These are phyloP conservation scores for Claviceps capensis DNA, from an alignment of 2,329 filamentous ascomycete genomes.

Conservation along the genomic window DNA sequence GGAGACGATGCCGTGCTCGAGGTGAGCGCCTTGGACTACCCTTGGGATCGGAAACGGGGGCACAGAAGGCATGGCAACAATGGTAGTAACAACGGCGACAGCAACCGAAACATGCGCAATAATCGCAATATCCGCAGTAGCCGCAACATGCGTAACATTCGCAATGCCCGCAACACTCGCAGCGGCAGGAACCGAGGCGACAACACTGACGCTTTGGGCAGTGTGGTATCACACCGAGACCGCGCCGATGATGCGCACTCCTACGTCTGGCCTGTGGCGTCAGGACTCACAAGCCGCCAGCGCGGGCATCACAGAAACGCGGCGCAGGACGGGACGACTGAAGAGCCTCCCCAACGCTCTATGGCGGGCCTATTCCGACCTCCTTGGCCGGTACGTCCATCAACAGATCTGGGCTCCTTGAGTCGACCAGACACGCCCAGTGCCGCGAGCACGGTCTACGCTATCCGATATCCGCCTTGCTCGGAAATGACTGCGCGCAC, in stretches of 20 bases:
- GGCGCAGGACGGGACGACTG: slow-evolving; percentile 9
- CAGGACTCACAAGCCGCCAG: slow-evolving; percentile 14
- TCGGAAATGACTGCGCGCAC: slow-evolving; percentile 37
- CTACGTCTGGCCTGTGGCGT: slow-evolving; percentile 17
- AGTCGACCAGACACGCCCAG: slow-evolving; percentile 50
- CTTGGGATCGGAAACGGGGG: slow-evolving; percentile 30
- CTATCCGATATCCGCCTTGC: slow-evolving; percentile 45
- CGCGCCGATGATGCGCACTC: slow-evolving; percentile 1
- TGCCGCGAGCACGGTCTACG: slow-evolving; percentile 50
- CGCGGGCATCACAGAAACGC: slow-evolving; percentile 10
- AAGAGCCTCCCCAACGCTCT: slow-evolving; percentile 14
- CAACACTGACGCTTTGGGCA: background rate
- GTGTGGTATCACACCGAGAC: background rate
- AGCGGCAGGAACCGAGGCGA: background rate
- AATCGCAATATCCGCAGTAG: slow-evolving; percentile 16
- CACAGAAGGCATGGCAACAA: slow-evolving; percentile 22
- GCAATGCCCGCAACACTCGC: background rate
- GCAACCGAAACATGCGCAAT: slow-evolving; percentile 10
- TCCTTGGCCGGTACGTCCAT: slow-evolving; percentile 43
- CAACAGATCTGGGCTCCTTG: slow-evolving; percentile 39
- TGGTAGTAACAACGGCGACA: slow-evolving; percentile 10
- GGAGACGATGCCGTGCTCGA: slow-evolving; percentile 91
- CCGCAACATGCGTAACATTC: slow-evolving; percentile 11
- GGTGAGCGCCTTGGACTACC: slow-evolving; percentile 35
- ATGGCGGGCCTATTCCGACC: slow-evolving; percentile 30